Conservation (phyloP, 768 basidiomycete species). For the Podaxis carcinomalis region DNA sequence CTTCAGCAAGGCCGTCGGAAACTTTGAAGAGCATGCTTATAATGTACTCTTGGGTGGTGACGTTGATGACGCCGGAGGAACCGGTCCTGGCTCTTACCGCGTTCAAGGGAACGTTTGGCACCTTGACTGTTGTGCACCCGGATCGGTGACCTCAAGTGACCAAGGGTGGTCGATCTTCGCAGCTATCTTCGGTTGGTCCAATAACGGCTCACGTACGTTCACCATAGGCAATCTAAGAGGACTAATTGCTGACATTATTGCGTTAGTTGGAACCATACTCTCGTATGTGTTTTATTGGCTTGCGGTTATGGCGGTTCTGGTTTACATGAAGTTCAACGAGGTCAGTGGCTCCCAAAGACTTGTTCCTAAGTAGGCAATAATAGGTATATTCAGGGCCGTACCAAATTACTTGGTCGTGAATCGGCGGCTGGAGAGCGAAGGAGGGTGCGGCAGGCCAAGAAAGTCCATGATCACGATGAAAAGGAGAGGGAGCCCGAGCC, state of each 20-base stretch:
- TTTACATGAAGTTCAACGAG: constrained; percentile 64
- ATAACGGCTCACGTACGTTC: constrained; percentile 64
- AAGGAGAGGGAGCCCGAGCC: not conserved
- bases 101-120: constrained; percentile 88
- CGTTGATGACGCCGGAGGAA: constrained; percentile 61
- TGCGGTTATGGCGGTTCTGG: constrained; percentile 63
- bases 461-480: not conserved
- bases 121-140: constrained; percentile 73
- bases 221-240: not conserved
- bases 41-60: constrained; percentile 67
- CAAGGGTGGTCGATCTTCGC: constrained; percentile 80
- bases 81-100: constrained; percentile 82
- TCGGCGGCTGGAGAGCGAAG: constrained; percentile 36
- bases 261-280: constrained; percentile 69
- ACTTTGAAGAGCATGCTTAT: constrained; percentile 69
- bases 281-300: constrained; percentile 93
- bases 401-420: constrained; percentile 54
- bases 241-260: not conserved
- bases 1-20: constrained; percentile 73
- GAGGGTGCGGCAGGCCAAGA: not conserved
- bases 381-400: constrained; percentile 46
- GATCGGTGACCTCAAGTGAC: constrained; percentile 33
- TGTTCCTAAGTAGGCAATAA: not conserved
- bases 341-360: constrained; percentile 22
- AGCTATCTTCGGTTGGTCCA: constrained; percentile 86